Percentiles rank a stretch among this genome's conserved stretches.
These are phyloP conservation scores for Eucalyptus sp. DNA, from an alignment of 345 rosid genomes.

Conservation along the genomic window DNA sequence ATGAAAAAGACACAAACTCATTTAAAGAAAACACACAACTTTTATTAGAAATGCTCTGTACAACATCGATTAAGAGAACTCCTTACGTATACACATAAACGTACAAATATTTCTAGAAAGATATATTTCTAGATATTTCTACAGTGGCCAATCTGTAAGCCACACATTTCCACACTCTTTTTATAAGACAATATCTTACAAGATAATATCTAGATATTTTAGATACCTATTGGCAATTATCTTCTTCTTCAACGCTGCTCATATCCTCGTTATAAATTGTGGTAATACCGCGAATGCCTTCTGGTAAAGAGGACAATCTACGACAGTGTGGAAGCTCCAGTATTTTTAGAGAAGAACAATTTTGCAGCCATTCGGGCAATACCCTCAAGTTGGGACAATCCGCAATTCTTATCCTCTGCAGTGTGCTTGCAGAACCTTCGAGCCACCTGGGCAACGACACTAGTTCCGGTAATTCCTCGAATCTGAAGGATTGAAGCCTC, in stretches of 20 bases:
- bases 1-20: neutral
- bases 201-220: too few relatives aligned
- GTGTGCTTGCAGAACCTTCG: neutral
- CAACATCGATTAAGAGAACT: neutral
- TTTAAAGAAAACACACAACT: neutral
- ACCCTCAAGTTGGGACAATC: neutral
- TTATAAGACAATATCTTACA: neutral
- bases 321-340: neutral
- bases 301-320: neutral
- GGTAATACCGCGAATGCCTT: neutral
- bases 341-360: neutral
- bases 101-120: too few relatives aligned
- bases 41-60: too few relatives aligned
- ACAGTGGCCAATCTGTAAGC: neutral
- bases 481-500: neutral
- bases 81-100: neutral
- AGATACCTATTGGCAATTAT: neutral
- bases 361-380: neutral
- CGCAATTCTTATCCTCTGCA: neutral
- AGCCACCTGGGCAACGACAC: conserved; percentile 7
- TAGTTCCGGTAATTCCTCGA: neutral
- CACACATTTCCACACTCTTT: neutral
- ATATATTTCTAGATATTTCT: neutral
- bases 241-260: too few relatives aligned
- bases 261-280: too few relatives aligned